Base-by-base conservation (phyloP, 2,329 filamentous ascomycete genomes). In the Trichoderma brevicompactum region DNA sequence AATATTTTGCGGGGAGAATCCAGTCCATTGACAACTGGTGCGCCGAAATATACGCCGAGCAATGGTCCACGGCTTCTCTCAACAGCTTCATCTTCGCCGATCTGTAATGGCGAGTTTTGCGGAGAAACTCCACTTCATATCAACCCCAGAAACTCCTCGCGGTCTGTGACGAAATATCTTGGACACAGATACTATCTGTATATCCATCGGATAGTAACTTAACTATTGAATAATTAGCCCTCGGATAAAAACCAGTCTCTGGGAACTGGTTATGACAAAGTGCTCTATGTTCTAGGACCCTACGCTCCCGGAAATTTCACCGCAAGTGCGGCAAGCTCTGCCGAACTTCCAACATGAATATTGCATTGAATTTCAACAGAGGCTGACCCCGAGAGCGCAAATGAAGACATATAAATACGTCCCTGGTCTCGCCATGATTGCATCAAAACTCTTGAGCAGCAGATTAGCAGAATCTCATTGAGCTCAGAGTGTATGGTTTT, bases 31-130 rank as follows among this genome's bases (percentile, higher is more conserved):
- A 15, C 19, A 48, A 19, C 15, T 17, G 44, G 17, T 34, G 44
- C 34, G 5, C 56, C 56, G 56, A 60, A 41, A n/a, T 48, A 60
- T 49, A 41, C 15, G 46, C 56, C 56, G 56, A 60, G 34, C 43
- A 60, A 60, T 60, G 32, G 19, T 50, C 56, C 56, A 44, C 44
- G 56, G 44, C 43, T 8, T 40, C 43, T 60, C 32, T 40, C 19
- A 34, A 60, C 43, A 49, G 10, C 32, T 32, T 49, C 44, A 9
- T 7, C 2, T n/a, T 41, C 38, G 36, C 56, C 56, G n/a, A 60
- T 7, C 7, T 44, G 10, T 60, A 28, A 49, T 15, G 19, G 49
- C n/a, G 56, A 40, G 12, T 32, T 55, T 12, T 50, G 53, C 53
- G 53, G 53, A 55, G 53, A 55, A 60, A 41, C 44, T 50, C 44